phyloP scores from a whole-genome alignment of 2,329 filamentous ascomycete species.

The Fusarium burgessii region DNA sequence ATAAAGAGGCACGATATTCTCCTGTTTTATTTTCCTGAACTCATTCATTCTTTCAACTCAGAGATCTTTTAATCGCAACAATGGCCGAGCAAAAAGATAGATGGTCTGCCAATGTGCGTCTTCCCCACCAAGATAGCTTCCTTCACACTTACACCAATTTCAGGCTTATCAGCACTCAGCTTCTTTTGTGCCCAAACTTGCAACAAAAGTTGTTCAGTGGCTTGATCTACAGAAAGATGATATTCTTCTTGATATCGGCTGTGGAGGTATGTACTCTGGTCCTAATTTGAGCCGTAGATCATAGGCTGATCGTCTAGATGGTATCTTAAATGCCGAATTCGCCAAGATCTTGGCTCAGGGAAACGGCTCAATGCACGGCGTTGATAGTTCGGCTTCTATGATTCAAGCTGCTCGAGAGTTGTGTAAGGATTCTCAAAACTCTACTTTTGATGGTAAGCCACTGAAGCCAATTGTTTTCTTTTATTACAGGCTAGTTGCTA shows the following conservation, averaged over 20 bases:
- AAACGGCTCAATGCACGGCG: constrained; percentile 63
- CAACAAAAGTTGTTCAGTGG: constrained; percentile 68
- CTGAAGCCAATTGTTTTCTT: no score
- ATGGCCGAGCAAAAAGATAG: constrained; percentile 47
- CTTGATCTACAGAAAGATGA: constrained; percentile 70
- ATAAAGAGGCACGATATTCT: constrained; percentile 27
- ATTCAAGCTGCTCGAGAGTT: constrained; percentile 63
- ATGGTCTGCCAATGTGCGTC: constrained; percentile 47
- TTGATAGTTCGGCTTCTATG: constrained; percentile 71
- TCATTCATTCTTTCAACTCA: neutral
- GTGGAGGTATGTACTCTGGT: constrained; percentile 63
- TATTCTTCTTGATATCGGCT: constrained; percentile 71
- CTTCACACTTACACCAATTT: constrained; percentile 32
- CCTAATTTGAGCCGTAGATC: neutral
- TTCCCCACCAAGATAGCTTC: constrained; percentile 1
- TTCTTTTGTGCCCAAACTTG: constrained; percentile 72
- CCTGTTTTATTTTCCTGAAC: neutral
- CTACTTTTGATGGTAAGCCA: constrained; percentile 59
- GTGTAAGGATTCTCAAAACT: constrained; percentile 53
- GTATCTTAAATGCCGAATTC: constrained; percentile 68
- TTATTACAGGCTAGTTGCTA: neutral
- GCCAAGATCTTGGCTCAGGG: constrained; percentile 60
- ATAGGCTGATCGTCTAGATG: constrained; percentile 57
- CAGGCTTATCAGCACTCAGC: constrained; percentile 71
- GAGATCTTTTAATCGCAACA: neutral